These are phyloP conservation scores for Russula vinacea DNA, from an alignment of 768 basidiomycete genomes.

Conservation along the genomic window DNA sequence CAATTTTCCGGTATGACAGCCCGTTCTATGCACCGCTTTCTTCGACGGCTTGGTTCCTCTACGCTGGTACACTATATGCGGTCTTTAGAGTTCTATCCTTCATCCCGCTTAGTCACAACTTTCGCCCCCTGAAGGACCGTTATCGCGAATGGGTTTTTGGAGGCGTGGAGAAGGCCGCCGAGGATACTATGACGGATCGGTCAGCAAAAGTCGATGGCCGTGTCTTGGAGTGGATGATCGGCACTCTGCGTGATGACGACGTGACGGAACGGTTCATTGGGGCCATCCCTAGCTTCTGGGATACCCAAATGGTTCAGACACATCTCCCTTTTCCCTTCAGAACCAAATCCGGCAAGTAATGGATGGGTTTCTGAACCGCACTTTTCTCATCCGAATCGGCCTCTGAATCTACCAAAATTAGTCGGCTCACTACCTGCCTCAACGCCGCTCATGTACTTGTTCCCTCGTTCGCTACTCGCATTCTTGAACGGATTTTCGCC, in stretches of 20 bases:
- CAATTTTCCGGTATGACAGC: conserved; percentile 9
- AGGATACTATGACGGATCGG: not conserved
- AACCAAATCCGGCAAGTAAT: not conserved
- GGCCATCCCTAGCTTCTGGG: conserved; percentile 9
- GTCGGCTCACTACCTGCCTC: not conserved
- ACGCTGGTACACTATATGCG: not conserved
- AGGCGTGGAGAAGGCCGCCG: conserved; percentile 4
- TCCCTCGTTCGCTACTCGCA: not conserved
- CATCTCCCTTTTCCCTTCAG: not conserved
- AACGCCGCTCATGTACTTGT: not conserved
- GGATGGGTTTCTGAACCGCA: conserved; percentile 2
- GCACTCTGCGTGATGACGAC: conserved; percentile 1
- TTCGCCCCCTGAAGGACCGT: not conserved
- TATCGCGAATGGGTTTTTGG: not conserved
- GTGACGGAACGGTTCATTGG: conserved; percentile 3
- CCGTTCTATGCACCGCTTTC: conserved; percentile 5
- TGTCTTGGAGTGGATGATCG: not conserved
- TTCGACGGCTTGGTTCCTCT: conserved; percentile 7
- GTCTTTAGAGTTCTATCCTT: not conserved
- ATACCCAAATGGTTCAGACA: not conserved
- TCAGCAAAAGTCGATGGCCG: conserved; percentile 2
- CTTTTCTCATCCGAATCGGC: not conserved
- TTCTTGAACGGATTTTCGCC: not conserved
- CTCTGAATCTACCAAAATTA: not conserved
- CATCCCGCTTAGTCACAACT: not conserved